Percentiles rank a stretch among this genome's conserved stretches.
Evolutionary conservation across 306 rosid species (phyloP).

Genomic region (Senna tora): DNA sequence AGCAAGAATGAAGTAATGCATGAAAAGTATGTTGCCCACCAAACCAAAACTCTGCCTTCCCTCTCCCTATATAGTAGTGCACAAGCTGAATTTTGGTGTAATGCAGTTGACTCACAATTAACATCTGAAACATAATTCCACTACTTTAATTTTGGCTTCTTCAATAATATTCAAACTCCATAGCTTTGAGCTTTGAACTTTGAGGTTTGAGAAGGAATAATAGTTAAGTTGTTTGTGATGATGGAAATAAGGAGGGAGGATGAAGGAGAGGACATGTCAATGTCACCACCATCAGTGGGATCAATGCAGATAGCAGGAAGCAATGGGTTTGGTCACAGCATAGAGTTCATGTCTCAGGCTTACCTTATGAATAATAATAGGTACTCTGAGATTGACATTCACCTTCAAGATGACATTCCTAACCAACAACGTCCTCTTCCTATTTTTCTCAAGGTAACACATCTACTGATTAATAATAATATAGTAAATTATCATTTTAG

Average conservation of each 20-base stretch:
- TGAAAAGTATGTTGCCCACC: constrained; percentile 80
- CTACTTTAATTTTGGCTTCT: neutral
- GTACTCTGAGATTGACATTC: constrained; percentile 70
- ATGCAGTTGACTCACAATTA: constrained; percentile 48
- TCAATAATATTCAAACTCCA: neutral
- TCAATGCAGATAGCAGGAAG: constrained; percentile 68
- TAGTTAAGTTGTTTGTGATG: neutral
- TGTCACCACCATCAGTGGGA: constrained; percentile 56
- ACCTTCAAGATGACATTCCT: constrained; percentile 43
- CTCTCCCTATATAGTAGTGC: constrained; percentile 42
- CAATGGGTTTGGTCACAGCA: constrained; percentile 60
- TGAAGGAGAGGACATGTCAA: constrained; percentile 57
- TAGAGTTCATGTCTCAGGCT: constrained; percentile 68
- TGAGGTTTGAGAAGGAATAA: too few relatives aligned
- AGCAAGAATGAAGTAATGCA: constrained; percentile 40
- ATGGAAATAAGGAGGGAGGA: constrained; percentile 76
- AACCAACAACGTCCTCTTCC: constrained; percentile 74
- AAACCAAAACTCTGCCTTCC: constrained; percentile 50
- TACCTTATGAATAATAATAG: constrained; percentile 58
- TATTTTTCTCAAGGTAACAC: constrained; percentile 75
- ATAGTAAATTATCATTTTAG: too few relatives aligned
- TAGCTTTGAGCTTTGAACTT: too few relatives aligned
- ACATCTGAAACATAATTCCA: neutral
- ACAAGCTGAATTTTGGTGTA: constrained; percentile 43
- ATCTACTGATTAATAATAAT: too few relatives aligned